Percentiles rank a stretch among this genome's conserved stretches.
Evolutionary conservation across 2,329 filamentous ascomycete species (phyloP).

Genomic region (Graphilbum ipis-grandicollis): DNA sequence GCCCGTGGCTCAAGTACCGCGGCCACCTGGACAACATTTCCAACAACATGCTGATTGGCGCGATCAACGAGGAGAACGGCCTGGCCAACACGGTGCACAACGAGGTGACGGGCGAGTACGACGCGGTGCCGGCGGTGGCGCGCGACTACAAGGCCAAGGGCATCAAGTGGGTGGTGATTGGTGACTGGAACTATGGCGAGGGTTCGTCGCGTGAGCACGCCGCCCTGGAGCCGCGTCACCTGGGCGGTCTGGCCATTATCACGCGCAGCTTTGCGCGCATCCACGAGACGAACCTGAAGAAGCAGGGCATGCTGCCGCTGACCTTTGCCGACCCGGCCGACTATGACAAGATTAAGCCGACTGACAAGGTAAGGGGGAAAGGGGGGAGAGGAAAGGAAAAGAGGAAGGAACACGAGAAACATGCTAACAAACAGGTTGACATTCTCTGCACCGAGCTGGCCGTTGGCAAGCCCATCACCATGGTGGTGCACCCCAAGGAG

Average conservation of each 20-base stretch:
- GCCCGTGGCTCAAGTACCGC: constrained; percentile 97
- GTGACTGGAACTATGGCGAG: constrained; percentile 99
- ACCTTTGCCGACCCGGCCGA: constrained; percentile 90
- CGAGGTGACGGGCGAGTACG: constrained; percentile 65
- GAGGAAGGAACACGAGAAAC: background rate
- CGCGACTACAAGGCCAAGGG: constrained; percentile 98
- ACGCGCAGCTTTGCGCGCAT: constrained; percentile 94
- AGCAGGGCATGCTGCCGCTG: constrained; percentile 99
- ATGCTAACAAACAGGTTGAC: constrained; percentile 38
- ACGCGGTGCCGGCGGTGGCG: constrained; percentile 80
- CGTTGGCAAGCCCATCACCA: constrained; percentile 82
- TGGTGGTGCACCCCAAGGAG: constrained; percentile 81
- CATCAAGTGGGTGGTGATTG: constrained; percentile 90
- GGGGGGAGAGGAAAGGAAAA: background rate
- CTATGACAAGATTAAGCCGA: constrained; percentile 90
- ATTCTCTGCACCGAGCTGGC: constrained; percentile 75
- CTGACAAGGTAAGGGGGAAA: constrained; percentile 49
- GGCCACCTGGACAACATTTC: constrained; percentile 98
- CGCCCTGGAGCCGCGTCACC: constrained; percentile 90
- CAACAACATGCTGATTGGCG: constrained; percentile 99
- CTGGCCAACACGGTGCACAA: constrained; percentile 98
- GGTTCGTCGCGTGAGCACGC: constrained; percentile 96
- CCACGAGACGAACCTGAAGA: constrained; percentile 99
- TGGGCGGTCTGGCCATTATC: constrained; percentile 94
- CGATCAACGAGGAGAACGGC: constrained; percentile 86